Percentiles rank a stretch among this genome's conserved stretches.
These are phyloP conservation scores for Euphorbia celastroides DNA, from an alignment of 441 rosid species.

Conservation along the genomic window DNA sequence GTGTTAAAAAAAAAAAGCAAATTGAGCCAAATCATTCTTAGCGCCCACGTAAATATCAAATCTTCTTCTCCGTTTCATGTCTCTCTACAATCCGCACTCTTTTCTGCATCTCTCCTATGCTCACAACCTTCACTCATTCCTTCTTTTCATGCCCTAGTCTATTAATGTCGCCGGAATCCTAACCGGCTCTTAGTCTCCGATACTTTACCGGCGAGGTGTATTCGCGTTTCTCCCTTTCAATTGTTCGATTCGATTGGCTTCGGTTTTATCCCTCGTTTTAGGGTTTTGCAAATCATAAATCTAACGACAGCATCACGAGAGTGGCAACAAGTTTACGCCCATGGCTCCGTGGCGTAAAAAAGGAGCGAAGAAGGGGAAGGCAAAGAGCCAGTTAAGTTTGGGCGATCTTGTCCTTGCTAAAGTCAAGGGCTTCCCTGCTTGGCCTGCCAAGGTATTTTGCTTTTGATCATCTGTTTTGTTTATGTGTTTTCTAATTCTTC, in stretches of 20 bases:
- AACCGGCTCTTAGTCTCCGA: conserved; percentile 23
- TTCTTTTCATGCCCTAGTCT: conserved; percentile 24
- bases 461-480: neutral
- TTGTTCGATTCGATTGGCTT: neutral
- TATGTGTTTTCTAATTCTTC: neutral
- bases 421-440: conserved; percentile 96
- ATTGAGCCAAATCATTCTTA: neutral
- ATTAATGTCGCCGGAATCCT: conserved; percentile 30
- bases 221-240: neutral
- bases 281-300: conserved; percentile 8
- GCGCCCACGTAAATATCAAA: neutral
- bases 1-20: too few species aligned
- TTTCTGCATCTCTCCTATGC: conserved; percentile 2
- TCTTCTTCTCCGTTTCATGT: conserved; percentile 4
- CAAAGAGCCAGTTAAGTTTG: conserved; percentile 61
- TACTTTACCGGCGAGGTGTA: conserved; percentile 25
- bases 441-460: conserved; percentile 96
- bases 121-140: conserved; percentile 1
- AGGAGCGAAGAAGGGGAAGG: conserved; percentile 71
- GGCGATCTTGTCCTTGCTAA: conserved; percentile 99
- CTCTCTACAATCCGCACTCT: neutral
- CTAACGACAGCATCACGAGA: neutral
- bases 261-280: neutral
- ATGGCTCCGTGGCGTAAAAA: conserved; percentile 96
- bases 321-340: conserved; percentile 23